phyloP scores from a whole-genome alignment of 371 early-diverging fungal genomes.

The Smittium culicis region DNA sequence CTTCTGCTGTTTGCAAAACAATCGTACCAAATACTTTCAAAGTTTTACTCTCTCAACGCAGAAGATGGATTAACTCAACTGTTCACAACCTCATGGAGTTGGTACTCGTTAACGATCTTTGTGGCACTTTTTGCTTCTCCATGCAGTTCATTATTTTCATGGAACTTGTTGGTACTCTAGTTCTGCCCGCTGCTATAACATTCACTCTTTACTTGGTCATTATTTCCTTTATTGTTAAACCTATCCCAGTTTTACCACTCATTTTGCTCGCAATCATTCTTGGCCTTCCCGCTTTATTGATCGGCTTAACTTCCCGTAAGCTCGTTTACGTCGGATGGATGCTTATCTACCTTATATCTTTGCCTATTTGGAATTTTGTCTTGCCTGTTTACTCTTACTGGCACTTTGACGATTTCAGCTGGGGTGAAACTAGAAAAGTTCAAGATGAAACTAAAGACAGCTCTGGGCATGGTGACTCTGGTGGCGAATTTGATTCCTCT shows the following conservation, averaged over 20 bases:
- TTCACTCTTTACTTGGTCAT: slow-evolving; percentile 67
- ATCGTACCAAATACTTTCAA: slow-evolving; percentile 91
- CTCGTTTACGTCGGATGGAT: slow-evolving; percentile 95
- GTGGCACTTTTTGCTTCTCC: slow-evolving; percentile 94
- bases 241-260: slow-evolving; percentile 45
- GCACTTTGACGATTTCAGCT: slow-evolving; percentile 94
- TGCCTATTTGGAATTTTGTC: slow-evolving; percentile 64
- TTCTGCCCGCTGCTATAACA: slow-evolving; percentile 78
- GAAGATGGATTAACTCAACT: slow-evolving; percentile 97
- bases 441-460: slow-evolving; percentile 57
- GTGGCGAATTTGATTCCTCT: slow-evolving; percentile 57
- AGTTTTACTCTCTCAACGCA: slow-evolving; percentile 87
- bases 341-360: slow-evolving; percentile 72
- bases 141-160: slow-evolving; percentile 94
- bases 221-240: slow-evolving; percentile 40
- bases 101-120: slow-evolving; percentile 69
- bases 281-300: slow-evolving; percentile 65
- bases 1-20: slow-evolving; percentile 91
- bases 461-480: slow-evolving; percentile 51
- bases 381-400: slow-evolving; percentile 76
- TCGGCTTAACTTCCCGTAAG: slow-evolving; percentile 70
- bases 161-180: slow-evolving; percentile 86
- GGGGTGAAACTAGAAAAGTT: slow-evolving; percentile 91
- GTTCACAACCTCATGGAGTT: slow-evolving; percentile 90
- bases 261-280: slow-evolving; percentile 54